These are phyloP conservation scores for Gastrodia elata DNA, from an alignment of 106 monocot genomes.

Conservation along the genomic window DNA sequence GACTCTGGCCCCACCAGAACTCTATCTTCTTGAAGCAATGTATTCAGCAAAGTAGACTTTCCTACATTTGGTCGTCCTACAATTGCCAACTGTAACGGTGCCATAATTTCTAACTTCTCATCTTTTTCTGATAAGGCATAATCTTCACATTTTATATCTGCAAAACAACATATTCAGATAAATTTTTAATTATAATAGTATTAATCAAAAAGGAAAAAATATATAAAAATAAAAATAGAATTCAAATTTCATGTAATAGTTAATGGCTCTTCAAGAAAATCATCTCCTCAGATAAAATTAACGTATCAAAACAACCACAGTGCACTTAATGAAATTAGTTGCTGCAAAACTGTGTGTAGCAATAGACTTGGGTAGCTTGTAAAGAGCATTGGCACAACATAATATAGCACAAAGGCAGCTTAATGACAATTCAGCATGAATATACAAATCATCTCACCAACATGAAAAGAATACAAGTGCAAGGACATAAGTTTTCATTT, in stretches of 20 bases:
- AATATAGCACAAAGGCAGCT: too few relatives aligned
- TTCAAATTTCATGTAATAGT: neutral
- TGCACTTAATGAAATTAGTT: neutral
- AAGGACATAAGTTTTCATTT: too few relatives aligned
- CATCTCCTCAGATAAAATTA: neutral
- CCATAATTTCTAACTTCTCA: constrained; percentile 35
- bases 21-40: constrained; percentile 78
- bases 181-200: neutral
- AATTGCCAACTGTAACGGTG: constrained; percentile 89
- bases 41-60: constrained; percentile 87
- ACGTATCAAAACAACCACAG: neutral
- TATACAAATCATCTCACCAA: too few relatives aligned
- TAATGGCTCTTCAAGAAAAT: neutral
- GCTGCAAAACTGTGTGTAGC: neutral
- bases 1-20: constrained; percentile 94
- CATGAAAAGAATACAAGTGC: too few relatives aligned
- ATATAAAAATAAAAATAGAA: neutral
- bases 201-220: neutral
- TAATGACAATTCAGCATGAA: too few relatives aligned
- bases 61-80: constrained; percentile 98
- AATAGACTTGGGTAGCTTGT: neutral
- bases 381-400: neutral
- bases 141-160: constrained; percentile 37
- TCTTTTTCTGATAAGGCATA: constrained; percentile 23
- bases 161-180: neutral